These are phyloP conservation scores for Cordyceps fumosorosea DNA, from an alignment of 2,329 filamentous ascomycete genomes.

Conservation along the genomic window DNA sequence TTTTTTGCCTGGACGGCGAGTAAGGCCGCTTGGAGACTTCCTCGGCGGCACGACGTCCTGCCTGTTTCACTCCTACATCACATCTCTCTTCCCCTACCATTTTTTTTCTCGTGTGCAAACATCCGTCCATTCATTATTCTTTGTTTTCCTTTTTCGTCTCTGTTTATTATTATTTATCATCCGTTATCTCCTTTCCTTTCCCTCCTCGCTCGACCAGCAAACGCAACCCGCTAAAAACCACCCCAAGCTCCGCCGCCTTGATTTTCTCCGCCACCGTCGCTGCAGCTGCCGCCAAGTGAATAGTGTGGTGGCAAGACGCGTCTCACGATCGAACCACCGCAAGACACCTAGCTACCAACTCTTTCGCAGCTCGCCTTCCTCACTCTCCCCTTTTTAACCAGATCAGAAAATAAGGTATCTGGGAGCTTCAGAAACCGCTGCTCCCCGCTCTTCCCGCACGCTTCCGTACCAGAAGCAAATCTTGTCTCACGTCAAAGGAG, in stretches of 20 bases:
- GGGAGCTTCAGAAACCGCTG: neutral
- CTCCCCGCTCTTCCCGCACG: neutral
- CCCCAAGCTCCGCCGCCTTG: neutral
- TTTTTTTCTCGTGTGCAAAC: neutral
- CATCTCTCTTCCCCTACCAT: neutral
- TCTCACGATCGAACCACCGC: constrained; percentile 3
- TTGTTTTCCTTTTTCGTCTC: neutral
- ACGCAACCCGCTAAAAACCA: neutral
- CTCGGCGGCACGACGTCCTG: neutral
- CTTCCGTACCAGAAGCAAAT: neutral
- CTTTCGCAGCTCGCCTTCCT: neutral
- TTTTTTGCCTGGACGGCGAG: no score
- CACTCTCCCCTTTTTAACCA: neutral
- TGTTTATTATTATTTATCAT: neutral
- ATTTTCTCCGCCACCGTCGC: neutral
- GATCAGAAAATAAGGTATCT: neutral
- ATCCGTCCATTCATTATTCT: neutral
- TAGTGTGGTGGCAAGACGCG: constrained; percentile 5
- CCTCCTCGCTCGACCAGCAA: neutral
- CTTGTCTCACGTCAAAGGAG: constrained; percentile 6
- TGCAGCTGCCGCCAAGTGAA: neutral
- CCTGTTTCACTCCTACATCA: constrained; percentile 5
- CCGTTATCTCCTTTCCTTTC: neutral
- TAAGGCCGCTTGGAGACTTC: neutral
- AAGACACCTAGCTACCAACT: neutral